phyloP scores from a whole-genome alignment of 2,329 filamentous ascomycete genomes.

The Mariannaea elegans region DNA sequence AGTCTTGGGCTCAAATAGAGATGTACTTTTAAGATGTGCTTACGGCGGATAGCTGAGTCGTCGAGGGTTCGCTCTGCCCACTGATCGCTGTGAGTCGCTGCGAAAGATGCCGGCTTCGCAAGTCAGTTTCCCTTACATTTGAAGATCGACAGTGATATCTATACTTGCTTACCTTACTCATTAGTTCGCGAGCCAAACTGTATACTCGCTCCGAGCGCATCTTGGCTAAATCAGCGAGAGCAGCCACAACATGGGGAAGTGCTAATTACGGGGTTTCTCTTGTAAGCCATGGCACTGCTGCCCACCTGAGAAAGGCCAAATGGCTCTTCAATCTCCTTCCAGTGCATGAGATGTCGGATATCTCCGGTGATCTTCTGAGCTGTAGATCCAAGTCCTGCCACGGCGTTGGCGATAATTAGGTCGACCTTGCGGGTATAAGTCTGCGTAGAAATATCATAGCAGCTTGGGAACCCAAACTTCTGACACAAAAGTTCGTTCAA shows the following conservation, averaged over 20 bases:
- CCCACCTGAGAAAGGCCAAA: neutral
- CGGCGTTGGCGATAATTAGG: constrained; percentile 80
- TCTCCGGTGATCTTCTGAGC: constrained; percentile 75
- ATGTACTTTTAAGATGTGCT: constrained; percentile 39
- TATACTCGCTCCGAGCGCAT: neutral
- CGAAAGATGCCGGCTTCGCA: constrained; percentile 43
- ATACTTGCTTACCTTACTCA: neutral
- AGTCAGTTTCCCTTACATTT: neutral
- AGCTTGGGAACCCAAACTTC: constrained; percentile 61
- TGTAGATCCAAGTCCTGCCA: constrained; percentile 81
- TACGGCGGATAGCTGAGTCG: constrained; percentile 74
- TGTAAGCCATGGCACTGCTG: neutral
- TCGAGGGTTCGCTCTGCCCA: constrained; percentile 78
- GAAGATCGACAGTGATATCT: neutral
- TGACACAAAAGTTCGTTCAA: constrained; percentile 65
- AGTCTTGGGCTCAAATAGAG: constrained; percentile 2
- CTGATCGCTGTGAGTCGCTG: constrained; percentile 44
- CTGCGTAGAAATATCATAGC: constrained; percentile 69
- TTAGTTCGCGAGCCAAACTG: neutral
- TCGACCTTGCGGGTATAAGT: constrained; percentile 81
- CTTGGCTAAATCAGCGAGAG: neutral
- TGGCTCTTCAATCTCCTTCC: neutral
- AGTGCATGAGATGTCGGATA: constrained; percentile 58
- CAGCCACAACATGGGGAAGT: too few relatives aligned
- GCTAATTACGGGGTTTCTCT: neutral